Conservation (phyloP, 331 rosid species). For the Pyracantha coccinea region DNA sequence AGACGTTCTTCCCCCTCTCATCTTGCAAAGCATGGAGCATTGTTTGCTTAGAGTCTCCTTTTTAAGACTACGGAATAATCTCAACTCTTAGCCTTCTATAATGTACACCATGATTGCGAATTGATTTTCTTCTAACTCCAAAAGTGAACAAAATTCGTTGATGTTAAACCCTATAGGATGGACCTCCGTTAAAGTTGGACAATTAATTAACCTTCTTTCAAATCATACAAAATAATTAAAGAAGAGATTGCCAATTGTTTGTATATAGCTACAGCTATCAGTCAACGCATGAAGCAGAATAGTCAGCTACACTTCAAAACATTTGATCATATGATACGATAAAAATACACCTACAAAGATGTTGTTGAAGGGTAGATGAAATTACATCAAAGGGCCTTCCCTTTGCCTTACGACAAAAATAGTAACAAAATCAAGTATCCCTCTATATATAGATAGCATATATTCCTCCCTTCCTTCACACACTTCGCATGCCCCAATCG, state of each 20-base stretch:
- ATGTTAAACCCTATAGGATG: too few relatives aligned
- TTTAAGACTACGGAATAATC: background rate
- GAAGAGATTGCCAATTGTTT: background rate
- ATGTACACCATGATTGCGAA: background rate
- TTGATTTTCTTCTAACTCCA: background rate
- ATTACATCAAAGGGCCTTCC: background rate
- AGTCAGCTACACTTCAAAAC: constrained; percentile 1
- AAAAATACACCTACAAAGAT: background rate
- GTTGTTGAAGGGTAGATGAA: background rate
- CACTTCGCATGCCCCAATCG: background rate
- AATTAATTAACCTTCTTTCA: too few relatives aligned
- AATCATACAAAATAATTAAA: too few relatives aligned
- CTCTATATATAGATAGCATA: background rate
- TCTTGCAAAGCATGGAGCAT: too few relatives aligned
- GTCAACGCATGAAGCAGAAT: background rate
- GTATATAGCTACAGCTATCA: background rate
- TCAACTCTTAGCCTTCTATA: background rate
- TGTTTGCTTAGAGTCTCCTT: background rate
- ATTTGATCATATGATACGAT: background rate
- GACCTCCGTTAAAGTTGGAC: too few relatives aligned
- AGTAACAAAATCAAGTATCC: background rate
- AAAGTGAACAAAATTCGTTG: background rate
- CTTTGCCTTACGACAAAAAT: background rate
- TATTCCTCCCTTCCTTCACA: background rate
- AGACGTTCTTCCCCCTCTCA: too few relatives aligned